Percentiles rank a stretch among this genome's conserved stretches.
These are phyloP conservation scores for Aureobasidium leucospermi DNA, from an alignment of 2,329 filamentous ascomycete genomes.

Conservation along the genomic window DNA sequence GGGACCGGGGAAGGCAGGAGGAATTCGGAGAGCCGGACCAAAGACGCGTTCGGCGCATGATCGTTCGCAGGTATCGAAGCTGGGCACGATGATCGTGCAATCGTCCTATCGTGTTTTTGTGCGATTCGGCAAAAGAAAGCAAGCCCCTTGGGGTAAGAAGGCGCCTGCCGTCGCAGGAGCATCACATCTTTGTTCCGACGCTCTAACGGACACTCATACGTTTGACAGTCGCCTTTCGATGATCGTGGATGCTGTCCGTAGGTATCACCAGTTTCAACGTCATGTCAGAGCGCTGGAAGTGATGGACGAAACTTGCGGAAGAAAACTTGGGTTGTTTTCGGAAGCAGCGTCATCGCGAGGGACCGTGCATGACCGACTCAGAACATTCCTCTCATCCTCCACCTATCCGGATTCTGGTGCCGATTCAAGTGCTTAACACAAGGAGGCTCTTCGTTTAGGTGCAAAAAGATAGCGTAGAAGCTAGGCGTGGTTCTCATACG, in stretches of 20 bases:
- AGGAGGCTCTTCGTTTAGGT: too few relatives aligned
- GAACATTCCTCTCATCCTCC: background rate
- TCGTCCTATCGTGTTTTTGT: background rate
- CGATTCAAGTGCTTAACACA: background rate
- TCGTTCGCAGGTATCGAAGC: background rate
- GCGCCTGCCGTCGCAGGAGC: background rate
- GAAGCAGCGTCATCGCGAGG: background rate
- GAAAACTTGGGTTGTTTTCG: background rate
- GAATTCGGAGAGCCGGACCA: background rate
- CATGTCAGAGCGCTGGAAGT: background rate
- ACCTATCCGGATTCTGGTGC: background rate
- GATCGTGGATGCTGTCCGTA: background rate
- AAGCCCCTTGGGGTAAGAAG: background rate
- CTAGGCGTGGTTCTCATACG: too few relatives aligned
- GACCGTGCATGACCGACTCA: background rate
- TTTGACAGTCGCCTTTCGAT: background rate
- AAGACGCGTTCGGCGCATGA: constrained; percentile 1
- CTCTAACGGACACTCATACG: background rate
- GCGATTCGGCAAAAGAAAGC: background rate
- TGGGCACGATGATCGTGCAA: background rate
- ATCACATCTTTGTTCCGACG: background rate
- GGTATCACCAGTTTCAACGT: background rate
- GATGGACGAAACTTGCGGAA: background rate
- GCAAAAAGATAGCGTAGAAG: too few relatives aligned
- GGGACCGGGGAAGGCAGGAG: background rate